Evolutionary conservation across 2,329 filamentous ascomycete genomes (phyloP), one percentile per base, ranked within the genome.

Genomic region (Cladorrhinum sp.): DNA sequence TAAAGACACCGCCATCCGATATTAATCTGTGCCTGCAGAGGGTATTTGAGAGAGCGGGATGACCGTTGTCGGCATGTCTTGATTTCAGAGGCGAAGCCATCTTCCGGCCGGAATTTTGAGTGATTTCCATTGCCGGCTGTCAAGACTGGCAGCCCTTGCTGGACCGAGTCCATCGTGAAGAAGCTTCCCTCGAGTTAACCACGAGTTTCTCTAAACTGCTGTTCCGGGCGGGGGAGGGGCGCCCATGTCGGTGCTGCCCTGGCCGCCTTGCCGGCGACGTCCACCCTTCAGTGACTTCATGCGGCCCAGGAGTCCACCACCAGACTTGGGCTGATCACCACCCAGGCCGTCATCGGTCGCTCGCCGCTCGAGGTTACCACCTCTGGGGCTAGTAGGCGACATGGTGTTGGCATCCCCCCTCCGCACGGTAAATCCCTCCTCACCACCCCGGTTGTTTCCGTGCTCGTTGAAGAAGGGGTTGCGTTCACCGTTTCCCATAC

Each of bases 391-490:
- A 66, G 81, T 84, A 5, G 86, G 82, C 9, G 79, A 77, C 53
- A 66, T 69, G 16, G 74, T 72, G 30, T 74, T 73, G n/a, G 59
- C 73, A 14, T 75, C 73, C 3, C 73, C 74, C 46, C 74, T 71
- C 49, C 74, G 77, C 42, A 82, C 77, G 20, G 73, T 78, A 56
- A 85, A 78, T n/a, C 68, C 73, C 39, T 80, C 77, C 52, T 86
- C 84, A 42, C 80, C 77, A 51, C 79, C 81, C 67, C 24, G 9
- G 23, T 80, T 83, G 64, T 74, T 85, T 54, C 88, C 85, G 67
- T 90, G 96, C 65, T 97, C 92, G 56, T 86, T 82, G 73, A 92
- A 93, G 78, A 96, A 96, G 0, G 92, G 91, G 73, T 94, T 96
- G 62, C 79, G 78, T 62, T 86, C 54, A 6, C 54, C 54, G 39